Evolutionary conservation across 441 rosid species (phyloP), one percentile per base, ranked within the genome.

Genomic region (Populus hybrid): DNA sequence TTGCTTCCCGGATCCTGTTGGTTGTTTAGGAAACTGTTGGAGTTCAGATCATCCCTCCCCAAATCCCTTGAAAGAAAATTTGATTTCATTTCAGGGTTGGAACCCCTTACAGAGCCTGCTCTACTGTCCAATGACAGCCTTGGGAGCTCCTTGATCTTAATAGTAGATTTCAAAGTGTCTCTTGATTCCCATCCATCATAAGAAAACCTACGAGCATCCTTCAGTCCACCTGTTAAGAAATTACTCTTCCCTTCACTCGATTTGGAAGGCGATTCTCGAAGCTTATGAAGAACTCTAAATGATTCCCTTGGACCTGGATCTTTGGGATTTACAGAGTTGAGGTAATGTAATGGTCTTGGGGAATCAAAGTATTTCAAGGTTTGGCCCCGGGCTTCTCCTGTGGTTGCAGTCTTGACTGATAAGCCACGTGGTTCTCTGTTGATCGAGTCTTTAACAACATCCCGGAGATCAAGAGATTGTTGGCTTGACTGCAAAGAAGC

Each of bases 91-190:
- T 88, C 89, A 38, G 84, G 69, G 76, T 77, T 80, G 38, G 87
- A 83, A 72, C 90, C 87, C 71, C 86, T 84, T n/a, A 83, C 75
- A 69, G 94, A 85, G 74, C 79, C 81, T 16, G 84, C 88, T 86
- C 89, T 92, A 81, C 99, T 93, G 87, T 94, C 99, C 79, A 97
- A 76, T 32, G 99, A 94, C 77, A 94, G 85, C 86, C 99, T 90
- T 1, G 97, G 99, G 23, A 88, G 87, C 83, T 93, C 99, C 78
- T 89, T 93, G 75, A 91, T 80, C 93, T 91, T 92, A 18, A 84
- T 26, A 8, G 82, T 81, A 80, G 96, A 81, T 82, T 89, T 92
- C 68, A 75, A 71, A 32, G 86, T 72, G 65, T 90, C 89, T 71
- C 90, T 78, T 23, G 90, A 80, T 75, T 88, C 94, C 78, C 90